Evolutionary conservation across 2,329 filamentous ascomycete species (phyloP), one percentile per base, ranked within the genome.

Genomic region (Ophiostoma sp.): DNA sequence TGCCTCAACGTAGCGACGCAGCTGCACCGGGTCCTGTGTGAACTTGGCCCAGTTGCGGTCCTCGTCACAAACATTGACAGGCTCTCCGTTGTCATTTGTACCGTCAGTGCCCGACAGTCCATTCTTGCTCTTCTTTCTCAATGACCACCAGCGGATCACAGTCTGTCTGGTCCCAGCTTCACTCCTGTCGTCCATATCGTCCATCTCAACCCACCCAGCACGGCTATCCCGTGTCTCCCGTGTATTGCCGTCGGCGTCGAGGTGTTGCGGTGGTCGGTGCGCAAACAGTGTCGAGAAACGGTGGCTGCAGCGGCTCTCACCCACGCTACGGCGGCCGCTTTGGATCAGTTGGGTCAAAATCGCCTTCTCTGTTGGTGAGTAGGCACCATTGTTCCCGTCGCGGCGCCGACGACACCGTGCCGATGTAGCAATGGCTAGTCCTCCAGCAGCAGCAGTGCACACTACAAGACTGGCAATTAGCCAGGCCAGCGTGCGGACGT

Each of bases 1-100:
- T 2, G 73, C 50, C 73, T 79, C 78, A 28, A 79, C 77, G 57
- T 79, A 78, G 8, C 74, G 72, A 19, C 78, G 75, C 57, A 79
- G 73, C 72, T 73, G 76, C 15, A 73, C 74, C 6, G 76, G 73
- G 39, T 79, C 76, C 15, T 74, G 61, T n/a, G 71, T 72, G 17
- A 79, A 79, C 48, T 75, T 75, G 52, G 75, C 64, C 77, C 78
- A 79, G 55, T 77, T 73, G 72, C 76, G 72, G 74, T 77, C 73
- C 15, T 74, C 75, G 31, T 73, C 55, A 59, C 28, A 19, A 57
- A 55, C 33, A 9, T 72, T 75, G 7, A 79, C 82, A 2, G 39
- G 12, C 25, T 50, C 66, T 36, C 42, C 28, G 28, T 50, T 15
- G 42, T 22, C 42, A 17, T 12, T 3, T 33, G 42, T 69, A 9